Evolutionary conservation across 1,284 basidiomycete genomes (phyloP).

Genomic region (Psilocybe mexicana): DNA sequence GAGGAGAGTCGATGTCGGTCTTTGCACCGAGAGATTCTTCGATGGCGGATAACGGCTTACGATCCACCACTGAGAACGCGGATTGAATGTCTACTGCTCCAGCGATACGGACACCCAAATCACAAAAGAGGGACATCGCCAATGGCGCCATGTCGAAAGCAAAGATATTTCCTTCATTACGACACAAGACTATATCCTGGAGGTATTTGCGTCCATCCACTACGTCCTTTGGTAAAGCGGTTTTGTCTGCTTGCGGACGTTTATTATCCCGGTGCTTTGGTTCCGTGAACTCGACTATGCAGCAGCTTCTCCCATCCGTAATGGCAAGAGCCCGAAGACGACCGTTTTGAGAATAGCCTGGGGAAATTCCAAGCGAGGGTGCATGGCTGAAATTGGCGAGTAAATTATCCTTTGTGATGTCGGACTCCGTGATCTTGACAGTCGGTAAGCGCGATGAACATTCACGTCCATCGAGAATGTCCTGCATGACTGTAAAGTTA

Average conservation of each 20-base stretch:
- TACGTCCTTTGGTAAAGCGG: constrained; percentile 23
- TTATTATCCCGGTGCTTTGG: constrained; percentile 6
- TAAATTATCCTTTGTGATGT: constrained; percentile 19
- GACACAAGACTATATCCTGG: constrained; percentile 34
- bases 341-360: constrained; percentile 36
- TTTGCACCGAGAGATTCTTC: constrained; percentile 42
- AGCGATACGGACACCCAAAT: constrained; percentile 35
- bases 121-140: constrained; percentile 32
- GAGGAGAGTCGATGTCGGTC: constrained; percentile 15
- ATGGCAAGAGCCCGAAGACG: constrained; percentile 37
- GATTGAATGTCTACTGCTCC: constrained; percentile 60
- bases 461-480: constrained; percentile 17
- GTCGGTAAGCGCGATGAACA: constrained; percentile 18
- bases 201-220: constrained; percentile 20
- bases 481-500: constrained; percentile 8
- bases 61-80: constrained; percentile 33
- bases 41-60: constrained; percentile 46
- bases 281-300: constrained; percentile 33
- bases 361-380: constrained; percentile 38
- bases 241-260: constrained; percentile 20
- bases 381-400: constrained; percentile 24
- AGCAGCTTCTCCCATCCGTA: constrained; percentile 32
- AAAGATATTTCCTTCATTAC: constrained; percentile 35
- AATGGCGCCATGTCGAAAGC: constrained; percentile 44
- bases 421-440: constrained; percentile 20